These are phyloP conservation scores for Sarocladium strictum DNA, from an alignment of 2,329 filamentous ascomycete genomes.

Conservation along the genomic window DNA sequence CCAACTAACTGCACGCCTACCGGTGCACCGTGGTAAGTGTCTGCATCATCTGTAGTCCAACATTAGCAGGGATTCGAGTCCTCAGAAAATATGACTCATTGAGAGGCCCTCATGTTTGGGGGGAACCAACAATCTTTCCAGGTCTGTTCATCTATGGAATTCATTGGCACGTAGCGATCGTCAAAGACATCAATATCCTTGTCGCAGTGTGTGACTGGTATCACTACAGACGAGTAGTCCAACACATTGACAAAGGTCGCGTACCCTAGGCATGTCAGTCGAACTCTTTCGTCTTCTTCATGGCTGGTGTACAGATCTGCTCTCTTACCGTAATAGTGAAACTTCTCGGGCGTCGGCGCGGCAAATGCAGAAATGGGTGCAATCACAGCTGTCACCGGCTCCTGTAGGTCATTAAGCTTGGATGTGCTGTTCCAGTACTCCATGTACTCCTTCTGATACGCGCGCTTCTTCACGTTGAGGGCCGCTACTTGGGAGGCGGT, in stretches of 20 bases:
- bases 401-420: not conserved
- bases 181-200: slow-evolving; percentile 14
- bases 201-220: slow-evolving; percentile 35
- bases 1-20: slow-evolving; percentile 7
- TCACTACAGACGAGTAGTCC: slow-evolving; percentile 31
- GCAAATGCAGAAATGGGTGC: slow-evolving; percentile 32
- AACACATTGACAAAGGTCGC: slow-evolving; percentile 27
- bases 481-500: slow-evolving; percentile 4
- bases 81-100: not conserved
- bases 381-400: slow-evolving; percentile 27
- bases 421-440: slow-evolving; percentile 9
- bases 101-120: not conserved
- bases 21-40: slow-evolving; percentile 7
- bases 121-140: not conserved
- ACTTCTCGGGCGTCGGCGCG: slow-evolving; percentile 27
- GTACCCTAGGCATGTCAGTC: slow-evolving; percentile 22
- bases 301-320: not conserved
- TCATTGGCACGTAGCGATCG: not conserved
- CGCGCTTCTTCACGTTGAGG: slow-evolving; percentile 3
- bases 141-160: not conserved
- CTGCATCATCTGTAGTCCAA: slow-evolving; percentile 8
- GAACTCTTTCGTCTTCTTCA: not conserved
- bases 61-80: not conserved
- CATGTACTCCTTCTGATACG: slow-evolving; percentile 9
- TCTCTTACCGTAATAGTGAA: slow-evolving; percentile 13